A percentile compares a stretch with the other conserved stretches of the same genome.
Conservation (phyloP, 257 asterid genomes). For the Solanum verrucosum region DNA sequence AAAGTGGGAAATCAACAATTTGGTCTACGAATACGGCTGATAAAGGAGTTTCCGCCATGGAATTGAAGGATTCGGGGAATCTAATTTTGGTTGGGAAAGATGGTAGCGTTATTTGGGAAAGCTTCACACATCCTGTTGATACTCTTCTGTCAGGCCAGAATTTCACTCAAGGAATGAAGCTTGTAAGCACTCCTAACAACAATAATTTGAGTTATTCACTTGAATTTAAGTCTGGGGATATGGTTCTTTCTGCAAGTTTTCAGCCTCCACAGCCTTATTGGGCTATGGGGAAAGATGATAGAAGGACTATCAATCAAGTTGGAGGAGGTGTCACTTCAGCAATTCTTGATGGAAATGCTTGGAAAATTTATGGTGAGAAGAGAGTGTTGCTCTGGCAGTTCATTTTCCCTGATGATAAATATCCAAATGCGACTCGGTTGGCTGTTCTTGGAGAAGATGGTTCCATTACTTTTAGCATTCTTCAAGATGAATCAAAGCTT, state of each 20-base stretch:
- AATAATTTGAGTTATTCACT: conserved; percentile 60
- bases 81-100: conserved; percentile 48
- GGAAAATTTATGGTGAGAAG: conserved; percentile 55
- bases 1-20: conserved; percentile 35
- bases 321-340: conserved; percentile 43
- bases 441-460: conserved; percentile 65
- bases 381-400: conserved; percentile 56
- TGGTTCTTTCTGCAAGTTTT: conserved; percentile 60
- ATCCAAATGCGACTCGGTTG: conserved; percentile 53
- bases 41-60: conserved; percentile 64
- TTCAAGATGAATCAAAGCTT: conserved; percentile 22
- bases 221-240: conserved; percentile 63
- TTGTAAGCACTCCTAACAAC: conserved; percentile 41
- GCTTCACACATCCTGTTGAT: conserved; percentile 67
- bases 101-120: conserved; percentile 59
- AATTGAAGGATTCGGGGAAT: conserved; percentile 68
- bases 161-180: conserved; percentile 60
- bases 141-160: conserved; percentile 64
- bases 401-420: conserved; percentile 33
- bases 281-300: conserved; percentile 54
- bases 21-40: conserved; percentile 59
- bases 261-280: conserved; percentile 70
- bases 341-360: conserved; percentile 47
- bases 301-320: conserved; percentile 52
- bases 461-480: conserved; percentile 41